phyloP scores from a whole-genome alignment of 75 land plant genomes.

The Larix kaempferi region DNA sequence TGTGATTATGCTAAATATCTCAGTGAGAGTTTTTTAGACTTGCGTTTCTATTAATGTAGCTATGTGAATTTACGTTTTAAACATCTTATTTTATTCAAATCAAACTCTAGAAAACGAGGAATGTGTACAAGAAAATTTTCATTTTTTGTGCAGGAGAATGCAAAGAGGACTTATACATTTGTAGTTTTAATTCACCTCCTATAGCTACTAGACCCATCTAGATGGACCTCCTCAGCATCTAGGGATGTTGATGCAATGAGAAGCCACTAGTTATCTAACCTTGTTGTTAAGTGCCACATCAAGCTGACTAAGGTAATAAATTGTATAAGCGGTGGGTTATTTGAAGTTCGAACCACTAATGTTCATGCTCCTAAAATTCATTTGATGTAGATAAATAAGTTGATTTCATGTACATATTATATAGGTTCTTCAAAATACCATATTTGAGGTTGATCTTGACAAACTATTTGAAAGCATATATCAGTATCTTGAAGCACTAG shows the following conservation, averaged over 20 bases:
- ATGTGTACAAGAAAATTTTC: neutral
- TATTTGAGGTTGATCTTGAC: conserved; percentile 48
- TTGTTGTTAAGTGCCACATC: conserved; percentile 50
- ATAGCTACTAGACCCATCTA: conserved; percentile 34
- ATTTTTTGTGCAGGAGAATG: conserved; percentile 40
- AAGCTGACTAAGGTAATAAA: conserved; percentile 41
- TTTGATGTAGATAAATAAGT: neutral
- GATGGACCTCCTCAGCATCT: conserved; percentile 23
- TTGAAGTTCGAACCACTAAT: neutral
- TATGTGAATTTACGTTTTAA: neutral
- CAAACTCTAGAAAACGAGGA: neutral
- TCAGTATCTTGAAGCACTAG: conserved; percentile 46
- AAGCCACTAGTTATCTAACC: conserved; percentile 42
- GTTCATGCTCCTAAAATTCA: neutral
- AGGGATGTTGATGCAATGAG: conserved; percentile 27
- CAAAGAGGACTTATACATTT: conserved; percentile 50
- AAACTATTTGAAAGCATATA: conserved; percentile 51
- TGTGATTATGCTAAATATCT: conserved; percentile 44
- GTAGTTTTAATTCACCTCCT: conserved; percentile 48
- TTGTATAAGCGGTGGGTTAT: neutral
- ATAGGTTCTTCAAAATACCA: conserved; percentile 44
- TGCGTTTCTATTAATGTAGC: neutral
- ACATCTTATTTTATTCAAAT: neutral
- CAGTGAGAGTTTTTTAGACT: conserved; percentile 16
- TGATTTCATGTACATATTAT: neutral